These are phyloP conservation scores for Aspergillus affinis DNA, from an alignment of 495 filamentous ascomycete genomes.

Conservation along the genomic window DNA sequence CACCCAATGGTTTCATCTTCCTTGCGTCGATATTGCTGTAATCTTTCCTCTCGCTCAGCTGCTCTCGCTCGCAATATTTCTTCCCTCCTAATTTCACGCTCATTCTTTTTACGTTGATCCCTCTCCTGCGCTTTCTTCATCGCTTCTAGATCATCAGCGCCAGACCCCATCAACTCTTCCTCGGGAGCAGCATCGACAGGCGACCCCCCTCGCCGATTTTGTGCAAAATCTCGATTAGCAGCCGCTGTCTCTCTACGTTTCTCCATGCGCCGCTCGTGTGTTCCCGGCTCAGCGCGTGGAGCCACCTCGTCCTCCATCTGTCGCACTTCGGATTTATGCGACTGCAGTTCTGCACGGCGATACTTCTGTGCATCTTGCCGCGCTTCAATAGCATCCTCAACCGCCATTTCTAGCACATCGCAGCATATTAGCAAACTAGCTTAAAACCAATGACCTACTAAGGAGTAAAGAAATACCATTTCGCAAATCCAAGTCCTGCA, in stretches of 20 bases:
- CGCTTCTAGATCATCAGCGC: slow-evolving; percentile 39
- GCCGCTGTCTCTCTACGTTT: slow-evolving; percentile 65
- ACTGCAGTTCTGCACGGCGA: slow-evolving; percentile 56
- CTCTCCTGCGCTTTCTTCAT: slow-evolving; percentile 42
- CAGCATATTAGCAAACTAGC: background rate
- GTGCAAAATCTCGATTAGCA: slow-evolving; percentile 48
- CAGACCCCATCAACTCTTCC: slow-evolving; percentile 44
- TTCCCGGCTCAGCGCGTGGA: slow-evolving; percentile 82
- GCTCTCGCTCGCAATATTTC: slow-evolving; percentile 42
- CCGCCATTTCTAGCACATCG: slow-evolving; percentile 43
- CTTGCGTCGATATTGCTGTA: slow-evolving; percentile 44
- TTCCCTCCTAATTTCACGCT: slow-evolving; percentile 40
- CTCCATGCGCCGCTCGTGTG: slow-evolving; percentile 81
- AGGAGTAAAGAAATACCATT: slow-evolving; percentile 47
- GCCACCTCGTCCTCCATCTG: slow-evolving; percentile 67
- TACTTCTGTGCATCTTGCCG: slow-evolving; percentile 57
- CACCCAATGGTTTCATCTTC: slow-evolving; percentile 47
- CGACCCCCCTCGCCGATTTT: slow-evolving; percentile 38
- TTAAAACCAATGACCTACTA: background rate
- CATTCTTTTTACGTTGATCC: slow-evolving; percentile 45
- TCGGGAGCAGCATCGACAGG: slow-evolving; percentile 41
- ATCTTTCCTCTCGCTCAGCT: slow-evolving; percentile 44
- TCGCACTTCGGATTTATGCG: slow-evolving; percentile 34
- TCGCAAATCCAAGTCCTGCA: slow-evolving; percentile 71
- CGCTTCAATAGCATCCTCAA: slow-evolving; percentile 52